These are phyloP conservation scores for Pseudogymnoascus sp. DNA, from an alignment of 2,329 filamentous ascomycete genomes.

Conservation along the genomic window DNA sequence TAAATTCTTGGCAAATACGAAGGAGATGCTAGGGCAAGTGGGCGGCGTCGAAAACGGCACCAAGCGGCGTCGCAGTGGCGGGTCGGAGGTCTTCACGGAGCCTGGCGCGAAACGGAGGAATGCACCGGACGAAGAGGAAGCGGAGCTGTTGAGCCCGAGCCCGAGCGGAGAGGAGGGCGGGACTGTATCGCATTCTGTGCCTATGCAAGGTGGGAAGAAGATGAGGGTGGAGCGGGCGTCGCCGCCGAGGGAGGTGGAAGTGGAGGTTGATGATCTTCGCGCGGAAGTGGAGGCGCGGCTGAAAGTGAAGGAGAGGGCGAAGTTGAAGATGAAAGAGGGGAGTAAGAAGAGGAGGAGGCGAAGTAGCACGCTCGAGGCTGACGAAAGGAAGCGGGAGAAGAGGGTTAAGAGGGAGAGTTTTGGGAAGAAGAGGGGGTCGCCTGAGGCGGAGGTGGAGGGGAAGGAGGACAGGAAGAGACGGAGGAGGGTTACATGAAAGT, in stretches of 20 bases:
- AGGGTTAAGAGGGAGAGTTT: constrained; percentile 7
- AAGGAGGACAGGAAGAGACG: not conserved
- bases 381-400: constrained; percentile 5
- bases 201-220: not conserved
- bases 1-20: not conserved
- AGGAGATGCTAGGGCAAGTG: constrained; percentile 1
- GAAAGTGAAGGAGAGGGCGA: constrained; percentile 2
- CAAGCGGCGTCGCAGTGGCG: not conserved
- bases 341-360: constrained; percentile 7
- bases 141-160: not conserved
- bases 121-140: not conserved
- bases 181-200: not conserved
- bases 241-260: not conserved
- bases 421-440: not conserved
- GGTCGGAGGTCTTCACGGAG: not conserved
- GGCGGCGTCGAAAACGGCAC: not conserved
- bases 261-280: constrained; percentile 7
- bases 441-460: constrained; percentile 3
- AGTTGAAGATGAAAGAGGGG: constrained; percentile 5
- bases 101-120: not conserved
- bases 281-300: constrained; percentile 8
- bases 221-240: not conserved
- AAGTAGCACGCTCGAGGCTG: not conserved
- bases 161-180: not conserved
- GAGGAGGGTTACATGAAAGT: not conserved